Base-by-base conservation (phyloP, 192 early-diverging fungal genomes). In the Rhizophagus sp. region DNA sequence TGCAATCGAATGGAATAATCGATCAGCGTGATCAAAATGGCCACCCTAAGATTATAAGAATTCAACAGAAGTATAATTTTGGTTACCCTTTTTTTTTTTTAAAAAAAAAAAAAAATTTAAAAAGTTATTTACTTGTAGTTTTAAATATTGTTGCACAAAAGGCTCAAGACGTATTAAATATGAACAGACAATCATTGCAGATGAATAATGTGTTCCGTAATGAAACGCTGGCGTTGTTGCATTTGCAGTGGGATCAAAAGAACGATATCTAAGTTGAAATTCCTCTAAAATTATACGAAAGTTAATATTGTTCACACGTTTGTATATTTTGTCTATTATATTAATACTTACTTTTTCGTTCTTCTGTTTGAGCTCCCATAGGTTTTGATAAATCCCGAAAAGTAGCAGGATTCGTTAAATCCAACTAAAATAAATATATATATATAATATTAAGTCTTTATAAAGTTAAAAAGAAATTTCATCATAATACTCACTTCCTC, bases 131-230 rank as follows among this genome's bases (percentile, higher is more conserved):
- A 84, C 86, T 73, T 92, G 91, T 4, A 94, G 85, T 52, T 93
- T 92, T 44, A 94, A 76, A 81, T 94, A 94, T 68, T 94, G 88
- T 27, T 92, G 90, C 0, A 96, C 93, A 83, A 97, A 98, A 9
- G 97, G 97, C 80, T 98, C 96, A 41, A 95, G 80, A 15, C 97
- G 90, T 24, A 98, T 90, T 73, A 98, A 81, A 80, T 95, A 98
- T 36, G 94, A 95, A 27, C 95, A 91, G 3, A 97, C 95, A 64
- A 94, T 91, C 84, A 94, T 94, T 1, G 97, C 94, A 8, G 96
- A 97, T 1, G 95, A 96, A 83, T 98, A 98, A 82, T 98, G 97
- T 12, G 96, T 97, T n/a, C 96, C 97, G 82, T 98, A 98, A 72
- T 96, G 95, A 84, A 97, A 97, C 62, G 89, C 87, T 41, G 89